A percentile compares a stretch with the other conserved stretches of the same genome.
phyloP scores from a whole-genome alignment of 352 stramenopile genomes.

The Phytophthora chlamydospora region DNA sequence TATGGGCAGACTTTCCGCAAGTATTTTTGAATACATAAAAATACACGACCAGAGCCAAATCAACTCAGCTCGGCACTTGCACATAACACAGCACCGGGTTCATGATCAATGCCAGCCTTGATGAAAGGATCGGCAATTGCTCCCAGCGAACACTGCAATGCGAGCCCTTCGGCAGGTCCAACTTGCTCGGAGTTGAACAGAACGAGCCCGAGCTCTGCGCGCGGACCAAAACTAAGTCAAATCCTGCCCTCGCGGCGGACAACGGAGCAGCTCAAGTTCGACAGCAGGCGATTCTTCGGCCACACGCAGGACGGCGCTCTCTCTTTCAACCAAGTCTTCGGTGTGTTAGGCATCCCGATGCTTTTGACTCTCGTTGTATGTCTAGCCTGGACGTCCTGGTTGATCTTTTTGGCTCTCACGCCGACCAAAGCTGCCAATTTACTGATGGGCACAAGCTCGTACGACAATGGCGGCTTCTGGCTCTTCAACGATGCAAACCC shows the following conservation, averaged over 20 bases:
- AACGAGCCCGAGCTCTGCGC: not conserved
- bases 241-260: conserved; percentile 6
- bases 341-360: conserved; percentile 18
- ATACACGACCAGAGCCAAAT: too few species aligned
- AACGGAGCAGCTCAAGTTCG: conserved; percentile 8
- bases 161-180: not conserved
- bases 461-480: conserved; percentile 59
- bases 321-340: conserved; percentile 16
- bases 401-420: conserved; percentile 41
- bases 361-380: conserved; percentile 28
- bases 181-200: not conserved
- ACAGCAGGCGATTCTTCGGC: conserved; percentile 12
- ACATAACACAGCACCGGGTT: too few species aligned
- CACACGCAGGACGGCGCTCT: not conserved
- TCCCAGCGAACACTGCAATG: not conserved
- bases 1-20: too few species aligned
- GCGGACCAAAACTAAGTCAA: conserved; percentile 8
- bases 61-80: too few species aligned
- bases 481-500: conserved; percentile 26
- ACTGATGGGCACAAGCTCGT: conserved; percentile 49
- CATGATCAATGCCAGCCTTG: not conserved
- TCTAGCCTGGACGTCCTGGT: conserved; percentile 38
- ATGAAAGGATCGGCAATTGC: not conserved
- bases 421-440: conserved; percentile 46
- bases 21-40: too few species aligned